phyloP scores from a whole-genome alignment of 1,139 yeast genomes.

The Pichia sp. region DNA sequence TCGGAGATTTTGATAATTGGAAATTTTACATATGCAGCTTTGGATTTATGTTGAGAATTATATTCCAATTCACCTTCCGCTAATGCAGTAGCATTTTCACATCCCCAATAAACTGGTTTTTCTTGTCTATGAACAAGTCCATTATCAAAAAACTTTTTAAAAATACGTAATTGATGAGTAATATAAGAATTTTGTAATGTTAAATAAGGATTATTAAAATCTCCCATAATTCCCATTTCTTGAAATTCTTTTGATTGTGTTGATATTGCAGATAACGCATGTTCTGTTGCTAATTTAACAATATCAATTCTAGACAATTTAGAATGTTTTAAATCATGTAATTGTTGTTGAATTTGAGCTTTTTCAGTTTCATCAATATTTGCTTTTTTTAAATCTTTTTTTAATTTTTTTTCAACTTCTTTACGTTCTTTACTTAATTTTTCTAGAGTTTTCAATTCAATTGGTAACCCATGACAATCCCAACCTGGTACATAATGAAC shows the following conservation, averaged over 20 bases:
- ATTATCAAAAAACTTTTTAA: constrained; percentile 56
- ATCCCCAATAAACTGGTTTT: constrained; percentile 97
- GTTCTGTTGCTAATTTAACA: constrained; percentile 56
- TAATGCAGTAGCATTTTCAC: constrained; percentile 86
- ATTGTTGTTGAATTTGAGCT: constrained; percentile 6
- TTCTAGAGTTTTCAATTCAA: constrained; percentile 77
- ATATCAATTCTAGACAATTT: constrained; percentile 44
- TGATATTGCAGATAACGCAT: constrained; percentile 61
- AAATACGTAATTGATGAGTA: constrained; percentile 63
- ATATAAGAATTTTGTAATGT: constrained; percentile 73
- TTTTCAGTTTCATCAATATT: constrained; percentile 3
- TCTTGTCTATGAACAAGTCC: constrained; percentile 75
- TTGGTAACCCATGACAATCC: constrained; percentile 99
- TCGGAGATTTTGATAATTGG: constrained; percentile 32
- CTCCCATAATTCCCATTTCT: constrained; percentile 74
- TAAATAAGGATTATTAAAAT: constrained; percentile 65
- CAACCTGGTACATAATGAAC: constrained; percentile 86
- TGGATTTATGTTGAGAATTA: constrained; percentile 63
- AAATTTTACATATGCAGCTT: constrained; percentile 66
- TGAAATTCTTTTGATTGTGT: constrained; percentile 60
- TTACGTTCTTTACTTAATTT: constrained; percentile 30
- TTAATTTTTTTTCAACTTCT: constrained; percentile 30
- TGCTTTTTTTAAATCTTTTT: constrained; percentile 29
- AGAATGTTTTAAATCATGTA: constrained; percentile 17
- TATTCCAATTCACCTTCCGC: constrained; percentile 97